Evolutionary conservation across 805 yeast genomes (phyloP).

Genomic region (Sugiyamaella lignohabitans): DNA sequence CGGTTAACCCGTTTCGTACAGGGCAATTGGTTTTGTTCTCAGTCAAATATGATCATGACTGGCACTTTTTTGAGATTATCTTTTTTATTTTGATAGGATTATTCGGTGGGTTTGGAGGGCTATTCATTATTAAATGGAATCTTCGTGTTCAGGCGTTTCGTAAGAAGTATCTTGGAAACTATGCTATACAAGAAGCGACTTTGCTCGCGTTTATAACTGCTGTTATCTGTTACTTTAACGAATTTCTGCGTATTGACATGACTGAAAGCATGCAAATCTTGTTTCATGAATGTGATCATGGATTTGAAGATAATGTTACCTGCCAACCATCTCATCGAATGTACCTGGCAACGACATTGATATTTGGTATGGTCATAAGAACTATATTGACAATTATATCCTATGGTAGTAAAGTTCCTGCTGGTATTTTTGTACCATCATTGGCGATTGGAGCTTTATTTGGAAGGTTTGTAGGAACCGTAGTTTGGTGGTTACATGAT

Average conservation of each 20-base stretch:
- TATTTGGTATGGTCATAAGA: constrained; percentile 66
- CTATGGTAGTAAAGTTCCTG: constrained; percentile 59
- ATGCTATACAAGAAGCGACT: constrained; percentile 66
- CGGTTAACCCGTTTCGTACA: constrained; percentile 84
- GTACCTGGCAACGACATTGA: constrained; percentile 44
- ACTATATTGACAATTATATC: constrained; percentile 70
- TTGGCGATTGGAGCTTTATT: constrained; percentile 59
- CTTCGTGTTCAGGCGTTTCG: constrained; percentile 71
- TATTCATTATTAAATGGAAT: constrained; percentile 66
- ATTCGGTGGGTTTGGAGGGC: constrained; percentile 90
- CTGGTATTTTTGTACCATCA: constrained; percentile 58
- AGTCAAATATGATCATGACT: constrained; percentile 76
- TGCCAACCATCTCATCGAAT: constrained; percentile 24
- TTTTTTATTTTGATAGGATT: constrained; percentile 71
- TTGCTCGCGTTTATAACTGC: constrained; percentile 65
- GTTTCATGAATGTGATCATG: constrained; percentile 74
- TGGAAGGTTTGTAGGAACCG: constrained; percentile 46
- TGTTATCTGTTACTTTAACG: constrained; percentile 72
- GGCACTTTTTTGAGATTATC: constrained; percentile 81
- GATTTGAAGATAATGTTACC: constrained; percentile 45
- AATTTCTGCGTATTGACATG: constrained; percentile 81
- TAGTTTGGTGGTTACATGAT: constrained; percentile 38
- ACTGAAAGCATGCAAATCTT: constrained; percentile 88
- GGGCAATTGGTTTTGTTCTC: constrained; percentile 93
- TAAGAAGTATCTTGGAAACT: constrained; percentile 52